Conservation (phyloP, 75 land plant genomes). For the Pinus taeda region DNA sequence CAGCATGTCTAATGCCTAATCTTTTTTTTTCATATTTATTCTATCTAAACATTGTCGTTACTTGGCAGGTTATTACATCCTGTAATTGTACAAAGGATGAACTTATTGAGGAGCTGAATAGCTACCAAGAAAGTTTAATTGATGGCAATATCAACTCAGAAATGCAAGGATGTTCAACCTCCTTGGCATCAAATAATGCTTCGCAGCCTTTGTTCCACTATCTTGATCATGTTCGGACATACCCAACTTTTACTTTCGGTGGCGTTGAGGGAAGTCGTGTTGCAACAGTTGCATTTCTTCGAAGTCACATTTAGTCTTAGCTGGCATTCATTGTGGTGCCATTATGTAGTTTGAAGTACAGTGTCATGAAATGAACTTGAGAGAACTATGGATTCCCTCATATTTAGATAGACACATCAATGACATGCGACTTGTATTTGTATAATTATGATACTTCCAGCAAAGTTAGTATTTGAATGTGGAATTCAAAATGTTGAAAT, state of each 20-base stretch:
- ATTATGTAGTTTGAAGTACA: too few relatives aligned
- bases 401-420: too few relatives aligned
- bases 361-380: too few relatives aligned
- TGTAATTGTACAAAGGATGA: constrained; percentile 97
- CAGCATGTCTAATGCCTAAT: constrained; percentile 2
- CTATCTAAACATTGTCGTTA: background rate
- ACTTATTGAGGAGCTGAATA: constrained; percentile 75
- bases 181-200: constrained; percentile 19
- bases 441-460: too few relatives aligned
- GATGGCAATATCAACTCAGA: background rate
- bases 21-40: background rate
- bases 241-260: constrained; percentile 92
- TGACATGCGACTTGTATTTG: too few relatives aligned
- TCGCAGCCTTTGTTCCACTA: constrained; percentile 51
- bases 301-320: background rate
- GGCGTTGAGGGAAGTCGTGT: constrained; percentile 90
- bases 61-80: constrained; percentile 78
- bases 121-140: constrained; percentile 36
- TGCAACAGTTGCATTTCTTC: constrained; percentile 84
- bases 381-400: too few relatives aligned
- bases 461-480: too few relatives aligned
- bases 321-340: too few relatives aligned
- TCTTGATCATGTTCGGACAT: constrained; percentile 75
- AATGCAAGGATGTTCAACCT: constrained; percentile 1
- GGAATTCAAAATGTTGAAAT: too few relatives aligned